Evolutionary conservation across 371 early-diverging fungal species (phyloP).

Genomic region (Mortierella sp.): DNA sequence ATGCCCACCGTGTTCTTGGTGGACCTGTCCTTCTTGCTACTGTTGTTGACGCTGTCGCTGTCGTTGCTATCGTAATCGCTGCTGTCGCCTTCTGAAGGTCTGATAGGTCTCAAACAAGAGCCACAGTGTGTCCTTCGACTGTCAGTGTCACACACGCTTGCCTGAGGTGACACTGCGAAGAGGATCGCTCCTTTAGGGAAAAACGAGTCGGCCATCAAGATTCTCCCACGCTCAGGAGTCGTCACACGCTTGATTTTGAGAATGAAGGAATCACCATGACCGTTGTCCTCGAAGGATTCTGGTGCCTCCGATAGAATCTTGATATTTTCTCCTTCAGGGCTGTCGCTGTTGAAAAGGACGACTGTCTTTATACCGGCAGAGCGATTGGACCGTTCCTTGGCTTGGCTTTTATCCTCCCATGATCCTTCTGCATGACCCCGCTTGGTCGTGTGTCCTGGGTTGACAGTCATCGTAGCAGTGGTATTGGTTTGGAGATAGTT

Average conservation of each 20-base stretch:
- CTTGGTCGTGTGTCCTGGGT: too few relatives aligned
- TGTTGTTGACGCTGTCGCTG: too few relatives aligned
- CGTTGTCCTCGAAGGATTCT: neutral
- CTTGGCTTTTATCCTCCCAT: too few relatives aligned
- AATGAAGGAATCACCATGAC: neutral
- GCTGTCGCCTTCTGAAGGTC: too few relatives aligned
- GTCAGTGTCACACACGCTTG: slow-evolving; percentile 8
- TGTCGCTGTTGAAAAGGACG: too few relatives aligned
- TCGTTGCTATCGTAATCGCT: too few relatives aligned
- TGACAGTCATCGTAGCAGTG: too few relatives aligned
- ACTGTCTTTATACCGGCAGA: too few relatives aligned
- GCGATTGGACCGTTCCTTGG: too few relatives aligned
- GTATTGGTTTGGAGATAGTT: neutral
- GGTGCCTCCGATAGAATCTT: neutral
- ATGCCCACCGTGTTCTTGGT: neutral
- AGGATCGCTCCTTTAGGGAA: slow-evolving; percentile 16
- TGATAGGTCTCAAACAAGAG: slow-evolving; percentile 4
- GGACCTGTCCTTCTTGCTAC: neutral
- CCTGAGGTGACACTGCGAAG: slow-evolving; percentile 9
- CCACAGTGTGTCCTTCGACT: slow-evolving; percentile 23
- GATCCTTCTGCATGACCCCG: too few relatives aligned
- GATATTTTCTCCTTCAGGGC: neutral
- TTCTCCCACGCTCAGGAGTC: slow-evolving; percentile 30
- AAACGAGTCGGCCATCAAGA: slow-evolving; percentile 8
- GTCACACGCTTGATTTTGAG: slow-evolving; percentile 3